Base-by-base conservation (phyloP, 1,139 yeast genomes). In the Suhomyces anneliseae region DNA sequence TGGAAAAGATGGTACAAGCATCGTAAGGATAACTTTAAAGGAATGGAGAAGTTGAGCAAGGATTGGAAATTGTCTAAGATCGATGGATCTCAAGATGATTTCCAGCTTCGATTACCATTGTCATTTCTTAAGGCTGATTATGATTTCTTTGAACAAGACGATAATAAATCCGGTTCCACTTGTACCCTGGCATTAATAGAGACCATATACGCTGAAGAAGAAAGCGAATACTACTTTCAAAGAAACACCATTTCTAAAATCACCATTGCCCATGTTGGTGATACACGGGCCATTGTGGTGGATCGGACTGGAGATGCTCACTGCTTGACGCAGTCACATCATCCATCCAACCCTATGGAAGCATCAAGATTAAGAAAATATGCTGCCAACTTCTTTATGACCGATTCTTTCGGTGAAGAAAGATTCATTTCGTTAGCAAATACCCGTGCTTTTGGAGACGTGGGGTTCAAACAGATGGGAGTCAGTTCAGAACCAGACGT, bases 321-420 rank as follows among this genome's bases (percentile, higher is more conserved):
- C 57, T 76, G 88, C 9, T 68, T 93, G 47, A 89, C 96, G 0
- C 77, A 81, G 37, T 80, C 83, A 32, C 99, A 93, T 65, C 97
- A 92, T 65, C 96, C 98, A 3, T 81, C 89, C 1, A 85, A 90
- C 43, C 87, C 92, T 1, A 72, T 81, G 12, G 99, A 93, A 64
- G 81, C 88, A 1, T 73, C 81, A 46, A 71, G 99, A 50, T 70
- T 93, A 45, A 74, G 87, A 39, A 78, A 81, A 52, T 88, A 79
- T 57, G 78, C 86, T n/a, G 80, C 95, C 5, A 85, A 83, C 40
- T 81, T 88, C 58, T 82, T 88, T 60, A 79, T 81, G 83, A 85
- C 90, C 4, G 98, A 93, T 62, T 87, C 97, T 7, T 93, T 92
- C 70, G 99, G 99, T 4, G 96, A 90, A 60, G 90, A 87, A 59